phyloP scores from a whole-genome alignment of 371 early-diverging fungal genomes.

The Syncephalastrum monosporum region DNA sequence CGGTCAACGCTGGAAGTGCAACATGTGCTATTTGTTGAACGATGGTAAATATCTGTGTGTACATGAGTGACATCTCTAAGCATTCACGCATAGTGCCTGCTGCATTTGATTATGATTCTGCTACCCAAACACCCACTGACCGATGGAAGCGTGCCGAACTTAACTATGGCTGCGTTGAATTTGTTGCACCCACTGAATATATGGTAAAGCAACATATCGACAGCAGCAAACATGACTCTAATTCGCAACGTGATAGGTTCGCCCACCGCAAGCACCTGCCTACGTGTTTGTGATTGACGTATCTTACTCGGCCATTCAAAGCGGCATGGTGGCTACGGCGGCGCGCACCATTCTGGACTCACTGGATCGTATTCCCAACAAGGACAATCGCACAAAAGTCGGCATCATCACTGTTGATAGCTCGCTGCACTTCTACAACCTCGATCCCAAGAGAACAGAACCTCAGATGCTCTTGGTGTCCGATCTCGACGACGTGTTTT shows the following conservation, averaged over 20 bases:
- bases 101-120: constrained; percentile 77
- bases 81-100: constrained; percentile 53
- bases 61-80: neutral
- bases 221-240: neutral
- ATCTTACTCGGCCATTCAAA: constrained; percentile 82
- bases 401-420: constrained; percentile 91
- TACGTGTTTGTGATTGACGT: constrained; percentile 94
- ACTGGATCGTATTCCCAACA: constrained; percentile 86
- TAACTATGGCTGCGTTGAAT: constrained; percentile 72
- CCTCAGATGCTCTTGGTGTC: constrained; percentile 93
- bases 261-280: constrained; percentile 94
- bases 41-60: constrained; percentile 58
- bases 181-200: constrained; percentile 69
- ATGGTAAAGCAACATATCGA: constrained; percentile 18
- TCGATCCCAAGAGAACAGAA: constrained; percentile 62
- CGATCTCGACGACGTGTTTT: constrained; percentile 86
- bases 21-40: constrained; percentile 89
- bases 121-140: constrained; percentile 62
- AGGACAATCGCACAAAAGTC: constrained; percentile 84
- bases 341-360: constrained; percentile 81
- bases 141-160: constrained; percentile 74
- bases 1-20: constrained; percentile 94
- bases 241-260: constrained; percentile 32
- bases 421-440: constrained; percentile 87
- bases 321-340: constrained; percentile 70